phyloP scores from a whole-genome alignment of 2,329 filamentous ascomycete species.

The Anthostomella pinea region DNA sequence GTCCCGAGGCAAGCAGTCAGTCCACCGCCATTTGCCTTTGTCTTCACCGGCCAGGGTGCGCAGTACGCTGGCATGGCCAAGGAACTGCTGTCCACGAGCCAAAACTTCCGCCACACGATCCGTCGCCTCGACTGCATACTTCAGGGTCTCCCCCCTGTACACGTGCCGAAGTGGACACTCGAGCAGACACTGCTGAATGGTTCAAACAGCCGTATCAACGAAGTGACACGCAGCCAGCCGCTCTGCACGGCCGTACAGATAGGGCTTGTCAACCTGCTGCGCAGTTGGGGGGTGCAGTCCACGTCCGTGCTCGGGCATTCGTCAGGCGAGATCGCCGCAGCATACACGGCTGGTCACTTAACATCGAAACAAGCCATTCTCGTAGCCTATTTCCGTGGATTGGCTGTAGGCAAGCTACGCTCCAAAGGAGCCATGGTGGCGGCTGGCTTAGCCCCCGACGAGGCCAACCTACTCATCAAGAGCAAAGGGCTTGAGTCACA shows the following conservation, averaged over 20 bases:
- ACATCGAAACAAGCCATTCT: slow-evolving; percentile 13
- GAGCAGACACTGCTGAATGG: slow-evolving; percentile 6
- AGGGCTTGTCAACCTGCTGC: slow-evolving; percentile 13
- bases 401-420: neutral
- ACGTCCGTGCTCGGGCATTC: slow-evolving; percentile 26
- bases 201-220: slow-evolving; percentile 5
- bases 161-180: slow-evolving; percentile 15
- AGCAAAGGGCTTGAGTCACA: neutral
- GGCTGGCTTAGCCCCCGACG: slow-evolving; percentile 4
- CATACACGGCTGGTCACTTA: slow-evolving; percentile 36
- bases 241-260: slow-evolving; percentile 27
- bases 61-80: slow-evolving; percentile 32
- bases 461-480: slow-evolving; percentile 2
- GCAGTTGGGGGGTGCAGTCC: slow-evolving; percentile 12
- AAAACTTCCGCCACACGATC: slow-evolving; percentile 17
- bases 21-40: slow-evolving; percentile 11
- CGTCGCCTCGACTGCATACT: slow-evolving; percentile 12
- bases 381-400: slow-evolving; percentile 20
- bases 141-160: neutral
- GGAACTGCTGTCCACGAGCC: slow-evolving; percentile 21
- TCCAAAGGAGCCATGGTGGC: slow-evolving; percentile 21
- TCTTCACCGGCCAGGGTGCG: slow-evolving; percentile 31
- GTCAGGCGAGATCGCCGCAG: slow-evolving; percentile 39
- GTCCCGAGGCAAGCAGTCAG: too few relatives aligned
- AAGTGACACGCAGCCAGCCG: slow-evolving; percentile 13